A percentile compares a stretch with the other conserved stretches of the same genome.
Evolutionary conservation across 2,329 filamentous ascomycete genomes (phyloP).

Genomic region (Clarireedia homoeocarpa): DNA sequence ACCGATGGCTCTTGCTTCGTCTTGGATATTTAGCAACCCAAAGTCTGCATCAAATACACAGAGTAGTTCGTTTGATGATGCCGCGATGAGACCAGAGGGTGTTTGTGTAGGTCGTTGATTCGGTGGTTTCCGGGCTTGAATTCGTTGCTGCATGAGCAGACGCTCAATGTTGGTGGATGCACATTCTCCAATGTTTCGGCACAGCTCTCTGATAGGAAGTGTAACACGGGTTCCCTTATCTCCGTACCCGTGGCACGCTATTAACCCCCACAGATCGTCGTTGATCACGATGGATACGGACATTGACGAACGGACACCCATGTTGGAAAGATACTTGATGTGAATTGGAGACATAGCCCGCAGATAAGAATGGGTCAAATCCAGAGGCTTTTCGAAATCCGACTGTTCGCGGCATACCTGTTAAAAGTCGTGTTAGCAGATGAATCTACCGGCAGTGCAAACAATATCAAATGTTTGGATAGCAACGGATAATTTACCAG

Average conservation of each 20-base stretch:
- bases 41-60: slow-evolving; percentile 18
- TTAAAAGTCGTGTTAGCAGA: neutral
- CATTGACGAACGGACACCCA: slow-evolving; percentile 88
- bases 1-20: slow-evolving; percentile 84
- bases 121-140: slow-evolving; percentile 14
- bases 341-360: slow-evolving; percentile 89
- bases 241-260: slow-evolving; percentile 80
- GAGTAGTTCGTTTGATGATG: slow-evolving; percentile 16
- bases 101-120: slow-evolving; percentile 4
- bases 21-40: slow-evolving; percentile 76
- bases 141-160: slow-evolving; percentile 10
- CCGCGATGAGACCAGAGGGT: slow-evolving; percentile 15
- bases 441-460: neutral
- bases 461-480: neutral
- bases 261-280: slow-evolving; percentile 77
- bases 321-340: slow-evolving; percentile 78
- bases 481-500: slow-evolving; percentile 34
- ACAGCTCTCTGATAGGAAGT: slow-evolving; percentile 58
- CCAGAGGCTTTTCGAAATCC: slow-evolving; percentile 67
- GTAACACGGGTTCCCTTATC: slow-evolving; percentile 44
- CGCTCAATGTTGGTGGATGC: slow-evolving; percentile 38
- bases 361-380: slow-evolving; percentile 65
- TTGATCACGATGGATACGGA: slow-evolving; percentile 88
- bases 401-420: slow-evolving; percentile 64
- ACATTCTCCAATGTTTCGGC: slow-evolving; percentile 49